Percentiles rank a stretch among this genome's conserved stretches.
Evolutionary conservation across 805 yeast genomes (phyloP).

Genomic region (Candida anglica): DNA sequence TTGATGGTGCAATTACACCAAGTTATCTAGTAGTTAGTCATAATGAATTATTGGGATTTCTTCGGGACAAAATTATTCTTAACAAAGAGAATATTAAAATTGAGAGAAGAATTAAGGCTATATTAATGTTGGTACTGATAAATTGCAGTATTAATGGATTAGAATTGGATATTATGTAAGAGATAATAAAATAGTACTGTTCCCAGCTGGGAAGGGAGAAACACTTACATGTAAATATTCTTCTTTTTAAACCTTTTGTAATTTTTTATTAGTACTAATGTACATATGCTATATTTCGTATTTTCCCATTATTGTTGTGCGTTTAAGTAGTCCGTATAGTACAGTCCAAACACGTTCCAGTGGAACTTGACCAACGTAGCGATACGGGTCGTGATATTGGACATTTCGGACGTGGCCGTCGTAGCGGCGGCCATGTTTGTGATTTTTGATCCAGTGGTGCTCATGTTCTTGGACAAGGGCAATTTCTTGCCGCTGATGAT

Average conservation of each 20-base stretch:
- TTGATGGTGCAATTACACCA: no score
- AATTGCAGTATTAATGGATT: not conserved
- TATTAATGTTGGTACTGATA: not conserved
- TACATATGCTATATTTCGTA: no score
- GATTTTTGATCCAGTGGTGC: not conserved
- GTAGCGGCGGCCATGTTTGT: constrained; percentile 2
- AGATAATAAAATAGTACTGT: no score
- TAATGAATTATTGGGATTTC: not conserved
- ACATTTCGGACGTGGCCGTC: constrained; percentile 40
- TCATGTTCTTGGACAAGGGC: constrained; percentile 1
- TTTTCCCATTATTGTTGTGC: not conserved
- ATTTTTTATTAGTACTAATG: no score
- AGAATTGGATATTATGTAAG: no score
- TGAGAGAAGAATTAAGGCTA: not conserved
- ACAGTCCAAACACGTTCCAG: constrained; percentile 77
- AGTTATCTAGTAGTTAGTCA: not conserved
- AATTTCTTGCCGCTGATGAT: constrained; percentile 4
- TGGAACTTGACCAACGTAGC: constrained; percentile 71
- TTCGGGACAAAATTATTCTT: not conserved
- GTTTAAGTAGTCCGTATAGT: constrained; percentile 46
- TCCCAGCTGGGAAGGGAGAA: no score
- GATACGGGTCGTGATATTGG: constrained; percentile 54
- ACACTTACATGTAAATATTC: no score
- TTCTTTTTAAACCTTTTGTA: no score
- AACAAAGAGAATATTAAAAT: not conserved